Percentiles rank a stretch among this genome's conserved stretches.
These are phyloP conservation scores for Colletotrichum theobromicola DNA, from an alignment of 2,329 filamentous ascomycete species.

Conservation along the genomic window DNA sequence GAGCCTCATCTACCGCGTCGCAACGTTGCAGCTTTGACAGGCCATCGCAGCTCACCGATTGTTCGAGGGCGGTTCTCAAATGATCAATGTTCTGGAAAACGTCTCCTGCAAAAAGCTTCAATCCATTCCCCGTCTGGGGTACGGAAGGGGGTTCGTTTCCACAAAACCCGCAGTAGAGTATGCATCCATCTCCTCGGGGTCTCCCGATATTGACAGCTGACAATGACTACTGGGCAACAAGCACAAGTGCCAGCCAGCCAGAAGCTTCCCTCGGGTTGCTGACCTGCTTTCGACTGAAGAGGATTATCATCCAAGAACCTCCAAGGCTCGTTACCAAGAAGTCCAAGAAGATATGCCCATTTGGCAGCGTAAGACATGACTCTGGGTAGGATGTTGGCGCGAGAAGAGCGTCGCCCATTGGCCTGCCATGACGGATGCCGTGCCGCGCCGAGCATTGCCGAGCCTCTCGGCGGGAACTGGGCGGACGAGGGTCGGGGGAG, in stretches of 20 bases:
- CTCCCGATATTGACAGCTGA: slow-evolving; percentile 3
- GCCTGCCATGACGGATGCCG: slow-evolving; percentile 11
- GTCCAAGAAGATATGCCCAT: background rate
- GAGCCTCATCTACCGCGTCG: background rate
- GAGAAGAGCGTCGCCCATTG: background rate
- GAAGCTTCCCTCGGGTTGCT: background rate
- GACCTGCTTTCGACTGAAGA: background rate
- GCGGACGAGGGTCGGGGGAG: slow-evolving; percentile 1
- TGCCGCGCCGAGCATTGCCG: slow-evolving; percentile 21
- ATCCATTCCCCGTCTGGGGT: background rate
- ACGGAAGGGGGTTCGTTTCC: background rate
- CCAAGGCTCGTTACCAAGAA: background rate
- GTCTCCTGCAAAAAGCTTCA: background rate
- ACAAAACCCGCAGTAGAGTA: background rate
- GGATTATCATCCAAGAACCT: slow-evolving; percentile 10
- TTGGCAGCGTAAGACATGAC: slow-evolving; percentile 11
- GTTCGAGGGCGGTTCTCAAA: background rate
- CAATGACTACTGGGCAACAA: background rate
- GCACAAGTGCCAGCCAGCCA: background rate
- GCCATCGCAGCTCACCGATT: background rate
- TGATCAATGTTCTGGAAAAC: background rate
- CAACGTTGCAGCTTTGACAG: background rate
- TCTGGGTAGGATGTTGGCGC: slow-evolving; percentile 5
- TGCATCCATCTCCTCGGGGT: background rate
- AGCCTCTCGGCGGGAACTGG: slow-evolving; percentile 18